These are phyloP conservation scores for Acanthamoeba triangularis DNA, from an alignment of 208 protist genomes.

Conservation along the genomic window DNA sequence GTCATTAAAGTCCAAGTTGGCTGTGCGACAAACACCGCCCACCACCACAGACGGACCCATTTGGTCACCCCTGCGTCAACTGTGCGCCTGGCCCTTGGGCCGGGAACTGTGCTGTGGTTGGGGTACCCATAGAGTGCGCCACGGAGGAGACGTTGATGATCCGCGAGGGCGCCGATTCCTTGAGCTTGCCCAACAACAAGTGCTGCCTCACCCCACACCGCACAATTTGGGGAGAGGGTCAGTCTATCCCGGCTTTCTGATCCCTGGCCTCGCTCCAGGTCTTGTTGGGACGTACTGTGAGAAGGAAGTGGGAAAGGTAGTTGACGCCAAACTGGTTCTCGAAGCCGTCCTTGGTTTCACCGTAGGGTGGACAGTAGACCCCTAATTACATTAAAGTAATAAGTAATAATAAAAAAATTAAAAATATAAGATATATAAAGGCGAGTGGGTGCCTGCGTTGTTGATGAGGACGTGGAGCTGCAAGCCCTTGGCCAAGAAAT, in stretches of 20 bases:
- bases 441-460: background rate
- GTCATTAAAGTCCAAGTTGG: constrained; percentile 28
- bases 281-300: background rate
- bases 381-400: too few species aligned
- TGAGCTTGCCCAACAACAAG: constrained; percentile 24
- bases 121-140: background rate
- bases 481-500: background rate
- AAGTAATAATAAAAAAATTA: too few species aligned
- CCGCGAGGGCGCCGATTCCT: background rate
- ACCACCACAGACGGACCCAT: background rate
- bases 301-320: constrained; percentile 45
- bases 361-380: constrained; percentile 1
- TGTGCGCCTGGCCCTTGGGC: too few species aligned
- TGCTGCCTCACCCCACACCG: background rate
- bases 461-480: constrained; percentile 16
- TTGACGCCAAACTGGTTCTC: constrained; percentile 38
- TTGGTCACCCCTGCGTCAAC: too few species aligned
- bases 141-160: constrained; percentile 44
- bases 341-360: background rate
- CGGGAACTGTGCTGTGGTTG: too few species aligned
- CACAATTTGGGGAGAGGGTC: background rate
- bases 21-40: background rate
- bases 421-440: too few species aligned
- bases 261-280: too few species aligned
- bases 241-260: too few species aligned